Conservation (phyloP, 768 basidiomycete species). For the Glaciozyma antarctica region DNA sequence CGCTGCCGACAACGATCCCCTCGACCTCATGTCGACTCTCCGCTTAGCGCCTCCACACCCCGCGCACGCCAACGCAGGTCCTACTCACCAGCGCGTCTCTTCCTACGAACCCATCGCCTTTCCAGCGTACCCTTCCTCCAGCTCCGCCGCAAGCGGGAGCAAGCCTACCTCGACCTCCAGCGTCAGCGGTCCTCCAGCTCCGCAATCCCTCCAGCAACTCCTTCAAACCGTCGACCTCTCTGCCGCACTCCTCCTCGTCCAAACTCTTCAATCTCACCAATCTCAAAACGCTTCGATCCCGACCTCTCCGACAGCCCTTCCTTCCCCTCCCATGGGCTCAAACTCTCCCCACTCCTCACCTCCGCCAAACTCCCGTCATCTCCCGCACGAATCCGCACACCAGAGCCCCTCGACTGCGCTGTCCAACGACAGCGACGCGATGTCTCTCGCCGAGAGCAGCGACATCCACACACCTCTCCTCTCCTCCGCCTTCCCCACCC, state of each 20-base stretch:
- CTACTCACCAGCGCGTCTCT: background rate
- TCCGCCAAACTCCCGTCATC: background rate
- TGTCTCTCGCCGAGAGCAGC: background rate
- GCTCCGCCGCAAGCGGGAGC: background rate
- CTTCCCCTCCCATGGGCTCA: background rate
- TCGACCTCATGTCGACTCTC: background rate
- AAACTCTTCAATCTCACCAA: constrained; percentile 2
- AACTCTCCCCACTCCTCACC: background rate
- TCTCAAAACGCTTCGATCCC: background rate
- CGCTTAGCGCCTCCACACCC: background rate
- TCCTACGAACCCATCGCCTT: background rate
- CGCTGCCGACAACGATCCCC: background rate
- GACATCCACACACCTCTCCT: background rate
- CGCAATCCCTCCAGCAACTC: constrained; percentile 11
- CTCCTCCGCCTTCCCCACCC: background rate
- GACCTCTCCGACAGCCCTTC: background rate
- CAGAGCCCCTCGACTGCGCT: too few relatives aligned
- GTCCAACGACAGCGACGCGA: background rate
- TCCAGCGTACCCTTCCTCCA: background rate
- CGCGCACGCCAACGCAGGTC: background rate
- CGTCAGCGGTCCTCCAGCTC: background rate
- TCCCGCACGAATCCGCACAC: background rate
- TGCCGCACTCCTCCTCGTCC: constrained; percentile 18
- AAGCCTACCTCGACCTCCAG: background rate
- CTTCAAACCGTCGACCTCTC: constrained; percentile 16